These are phyloP conservation scores for Euryodendron excelsum DNA, from an alignment of 148 eudicot species.

Conservation along the genomic window DNA sequence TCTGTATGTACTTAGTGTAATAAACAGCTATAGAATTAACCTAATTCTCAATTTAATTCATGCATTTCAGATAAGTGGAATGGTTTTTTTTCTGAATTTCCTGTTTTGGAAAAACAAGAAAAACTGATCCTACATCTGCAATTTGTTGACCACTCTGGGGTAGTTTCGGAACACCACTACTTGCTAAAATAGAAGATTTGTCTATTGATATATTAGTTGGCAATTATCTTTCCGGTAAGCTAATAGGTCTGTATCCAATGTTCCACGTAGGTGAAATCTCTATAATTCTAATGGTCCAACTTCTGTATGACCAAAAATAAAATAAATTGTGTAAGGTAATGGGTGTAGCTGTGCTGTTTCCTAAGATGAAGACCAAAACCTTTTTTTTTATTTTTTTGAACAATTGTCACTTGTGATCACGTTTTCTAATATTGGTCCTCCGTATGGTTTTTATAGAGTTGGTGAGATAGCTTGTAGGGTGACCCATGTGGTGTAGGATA, in stretches of 20 bases:
- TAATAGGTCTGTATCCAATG: not conserved
- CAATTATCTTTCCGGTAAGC: not conserved
- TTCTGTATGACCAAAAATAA: not conserved
- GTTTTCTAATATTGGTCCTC: not conserved
- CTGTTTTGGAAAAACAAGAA: not conserved
- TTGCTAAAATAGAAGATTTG: no score
- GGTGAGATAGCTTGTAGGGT: no score
- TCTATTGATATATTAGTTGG: not conserved
- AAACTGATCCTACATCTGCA: not conserved
- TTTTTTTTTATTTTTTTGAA: no score
- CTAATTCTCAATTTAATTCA: no score
- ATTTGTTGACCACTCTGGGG: not conserved
- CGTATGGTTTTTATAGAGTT: not conserved
- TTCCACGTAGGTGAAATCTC: not conserved
- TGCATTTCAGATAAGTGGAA: no score
- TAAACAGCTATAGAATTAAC: no score
- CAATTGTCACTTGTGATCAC: not conserved
- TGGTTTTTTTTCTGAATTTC: not conserved
- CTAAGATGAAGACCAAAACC: not conserved
- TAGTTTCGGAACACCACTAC: not conserved
- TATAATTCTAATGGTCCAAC: not conserved
- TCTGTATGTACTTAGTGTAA: no score
- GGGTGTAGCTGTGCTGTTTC: constrained; percentile 7
- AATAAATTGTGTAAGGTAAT: not conserved
- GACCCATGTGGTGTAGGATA: no score